Evolutionary conservation across 192 early-diverging fungal species (phyloP).

Genomic region (Backusella parvicylindrica): DNA sequence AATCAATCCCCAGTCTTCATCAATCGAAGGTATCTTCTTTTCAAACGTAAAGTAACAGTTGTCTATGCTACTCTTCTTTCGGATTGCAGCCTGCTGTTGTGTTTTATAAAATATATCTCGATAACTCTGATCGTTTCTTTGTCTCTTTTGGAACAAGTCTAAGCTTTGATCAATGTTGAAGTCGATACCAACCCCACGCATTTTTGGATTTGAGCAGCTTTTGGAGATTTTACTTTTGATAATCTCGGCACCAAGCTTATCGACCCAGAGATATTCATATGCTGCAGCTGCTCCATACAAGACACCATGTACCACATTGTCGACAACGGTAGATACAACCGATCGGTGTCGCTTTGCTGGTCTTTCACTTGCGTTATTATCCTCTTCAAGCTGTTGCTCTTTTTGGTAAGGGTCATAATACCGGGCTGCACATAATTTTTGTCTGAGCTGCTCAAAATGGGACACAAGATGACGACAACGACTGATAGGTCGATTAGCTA

Average conservation of each 20-base stretch:
- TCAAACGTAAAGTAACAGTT: not conserved
- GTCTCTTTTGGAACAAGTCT: not conserved
- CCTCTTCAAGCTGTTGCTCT: not conserved
- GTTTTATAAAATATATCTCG: not conserved
- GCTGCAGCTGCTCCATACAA: slow-evolving; percentile 2
- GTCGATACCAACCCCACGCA: slow-evolving; percentile 7
- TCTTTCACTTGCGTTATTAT: not conserved
- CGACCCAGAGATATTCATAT: slow-evolving; percentile 6
- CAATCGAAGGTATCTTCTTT: not conserved
- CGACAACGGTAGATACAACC: not conserved
- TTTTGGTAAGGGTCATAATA: slow-evolving; percentile 13
- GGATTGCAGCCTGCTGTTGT: not conserved
- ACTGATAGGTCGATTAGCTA: not conserved
- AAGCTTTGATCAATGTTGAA: slow-evolving; percentile 1
- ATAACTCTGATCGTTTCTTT: not conserved
- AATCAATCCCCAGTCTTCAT: slow-evolving; percentile 10
- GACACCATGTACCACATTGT: not conserved
- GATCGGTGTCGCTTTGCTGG: slow-evolving; percentile 2
- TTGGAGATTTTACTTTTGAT: not conserved
- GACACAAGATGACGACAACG: slow-evolving; percentile 1
- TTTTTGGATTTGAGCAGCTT: not conserved
- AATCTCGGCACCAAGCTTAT: not conserved
- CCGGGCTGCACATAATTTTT: not conserved
- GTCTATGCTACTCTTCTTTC: not conserved
- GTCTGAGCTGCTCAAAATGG: not conserved